These are phyloP conservation scores for Salix suchowensis DNA, from an alignment of 345 rosid species.

Conservation along the genomic window DNA sequence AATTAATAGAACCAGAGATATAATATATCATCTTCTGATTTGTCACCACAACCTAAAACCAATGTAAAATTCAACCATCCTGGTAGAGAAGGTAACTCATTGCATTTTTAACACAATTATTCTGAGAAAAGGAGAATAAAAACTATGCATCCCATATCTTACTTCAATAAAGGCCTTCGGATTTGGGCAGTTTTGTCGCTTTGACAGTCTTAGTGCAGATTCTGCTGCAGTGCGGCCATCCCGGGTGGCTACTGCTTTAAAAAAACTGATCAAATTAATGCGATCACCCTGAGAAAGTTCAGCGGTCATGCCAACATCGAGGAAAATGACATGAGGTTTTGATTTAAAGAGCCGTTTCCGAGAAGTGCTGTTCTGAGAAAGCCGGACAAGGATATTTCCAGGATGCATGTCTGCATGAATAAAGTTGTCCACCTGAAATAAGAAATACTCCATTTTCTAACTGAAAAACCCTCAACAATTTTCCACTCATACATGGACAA, in stretches of 20 bases:
- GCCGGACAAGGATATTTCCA: slow-evolving; percentile 88
- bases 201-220: slow-evolving; percentile 68
- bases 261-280: slow-evolving; percentile 74
- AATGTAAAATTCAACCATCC: not conserved
- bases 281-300: slow-evolving; percentile 83
- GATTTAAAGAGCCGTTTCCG: slow-evolving; percentile 58
- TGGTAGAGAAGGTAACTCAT: not conserved
- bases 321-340: slow-evolving; percentile 93
- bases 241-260: slow-evolving; percentile 85
- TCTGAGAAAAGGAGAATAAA: not conserved
- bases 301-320: slow-evolving; percentile 99
- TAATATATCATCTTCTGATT: not conserved
- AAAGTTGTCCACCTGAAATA: slow-evolving; percentile 89
- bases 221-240: slow-evolving; percentile 96
- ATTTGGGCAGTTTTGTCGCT: slow-evolving; percentile 81
- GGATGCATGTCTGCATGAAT: slow-evolving; percentile 99
- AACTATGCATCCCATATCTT: not conserved
- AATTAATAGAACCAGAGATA: not conserved
- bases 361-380: slow-evolving; percentile 57
- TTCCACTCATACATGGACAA: not conserved
- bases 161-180: slow-evolving; percentile 81
- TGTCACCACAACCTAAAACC: not conserved
- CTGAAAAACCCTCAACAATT: not conserved
- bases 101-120: not conserved
- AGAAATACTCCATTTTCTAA: slow-evolving; percentile 7